Percentiles rank a stretch among this genome's conserved stretches.
These are phyloP conservation scores for Blastomyces silverae DNA, from an alignment of 2,329 filamentous ascomycete species.

Conservation along the genomic window DNA sequence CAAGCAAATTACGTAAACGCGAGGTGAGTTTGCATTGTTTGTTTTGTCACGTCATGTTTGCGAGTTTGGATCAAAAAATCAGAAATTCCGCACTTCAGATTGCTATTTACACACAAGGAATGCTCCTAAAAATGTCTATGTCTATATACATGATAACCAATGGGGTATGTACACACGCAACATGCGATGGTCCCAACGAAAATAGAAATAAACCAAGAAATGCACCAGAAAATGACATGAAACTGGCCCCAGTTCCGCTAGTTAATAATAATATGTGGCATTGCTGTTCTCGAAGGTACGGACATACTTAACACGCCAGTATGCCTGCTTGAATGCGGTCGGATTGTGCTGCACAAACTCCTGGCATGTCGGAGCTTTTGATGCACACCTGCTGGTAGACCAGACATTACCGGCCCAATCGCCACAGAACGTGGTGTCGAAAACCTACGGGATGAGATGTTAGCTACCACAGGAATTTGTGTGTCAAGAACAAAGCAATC, in stretches of 20 bases:
- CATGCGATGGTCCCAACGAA: background rate
- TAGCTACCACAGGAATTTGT: background rate
- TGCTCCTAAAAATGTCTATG: background rate
- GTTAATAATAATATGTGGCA: background rate
- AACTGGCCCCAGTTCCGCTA: background rate
- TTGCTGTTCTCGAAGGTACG: background rate
- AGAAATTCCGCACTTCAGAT: no score
- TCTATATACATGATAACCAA: background rate
- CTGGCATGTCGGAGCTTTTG: conserved; percentile 55
- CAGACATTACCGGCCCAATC: conserved; percentile 65
- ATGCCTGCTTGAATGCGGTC: conserved; percentile 57
- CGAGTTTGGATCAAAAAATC: no score
- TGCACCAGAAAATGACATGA: background rate
- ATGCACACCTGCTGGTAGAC: conserved; percentile 48
- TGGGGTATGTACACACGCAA: background rate
- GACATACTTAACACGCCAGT: conserved; percentile 46
- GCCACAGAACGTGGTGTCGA: conserved; percentile 76
- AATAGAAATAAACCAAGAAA: background rate
- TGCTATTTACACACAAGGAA: background rate
- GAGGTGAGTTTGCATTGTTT: background rate
- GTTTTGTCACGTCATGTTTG: background rate
- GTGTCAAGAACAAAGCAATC: background rate
- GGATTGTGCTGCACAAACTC: conserved; percentile 62
- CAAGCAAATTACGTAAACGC: conserved; percentile 13
- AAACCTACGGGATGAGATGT: conserved; percentile 37